A percentile compares a stretch with the other conserved stretches of the same genome.
Conservation (phyloP, 1,139 yeast species). For the Yamadazyma diddensiae region DNA sequence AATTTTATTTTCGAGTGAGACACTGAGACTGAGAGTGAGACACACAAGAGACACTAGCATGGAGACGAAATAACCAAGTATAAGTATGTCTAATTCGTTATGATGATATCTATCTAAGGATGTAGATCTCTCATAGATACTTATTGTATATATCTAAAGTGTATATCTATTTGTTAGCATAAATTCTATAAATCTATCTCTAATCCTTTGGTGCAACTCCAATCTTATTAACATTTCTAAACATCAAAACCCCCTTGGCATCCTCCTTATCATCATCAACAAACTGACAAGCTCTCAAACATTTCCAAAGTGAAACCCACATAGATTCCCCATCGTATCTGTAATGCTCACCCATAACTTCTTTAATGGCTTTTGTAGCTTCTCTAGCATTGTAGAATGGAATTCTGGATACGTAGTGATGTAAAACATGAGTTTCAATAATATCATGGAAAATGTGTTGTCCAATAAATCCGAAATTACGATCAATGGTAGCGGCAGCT, state of each 20-base stretch:
- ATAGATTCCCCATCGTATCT: constrained; percentile 65
- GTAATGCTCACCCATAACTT: constrained; percentile 83
- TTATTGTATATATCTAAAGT: too few relatives aligned
- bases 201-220: constrained; percentile 34
- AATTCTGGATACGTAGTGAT: constrained; percentile 79
- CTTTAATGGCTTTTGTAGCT: constrained; percentile 73
- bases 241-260: constrained; percentile 68
- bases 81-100: too few relatives aligned
- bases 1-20: too few relatives aligned
- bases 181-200: background rate
- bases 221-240: constrained; percentile 60
- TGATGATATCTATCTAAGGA: too few relatives aligned
- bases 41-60: too few relatives aligned
- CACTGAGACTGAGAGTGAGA: too few relatives aligned
- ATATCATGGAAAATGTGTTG: constrained; percentile 81
- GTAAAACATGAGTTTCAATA: constrained; percentile 86
- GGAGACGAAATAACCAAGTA: too few relatives aligned
- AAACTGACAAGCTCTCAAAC: constrained; percentile 72
- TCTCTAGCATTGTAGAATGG: constrained; percentile 85
- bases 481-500: constrained; percentile 84
- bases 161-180: background rate
- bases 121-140: too few relatives aligned
- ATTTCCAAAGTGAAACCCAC: constrained; percentile 71
- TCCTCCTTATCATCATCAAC: constrained; percentile 63
- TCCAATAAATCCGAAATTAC: constrained; percentile 81